Conservation (phyloP, 768 basidiomycete genomes). For the Boletus bicolor region DNA sequence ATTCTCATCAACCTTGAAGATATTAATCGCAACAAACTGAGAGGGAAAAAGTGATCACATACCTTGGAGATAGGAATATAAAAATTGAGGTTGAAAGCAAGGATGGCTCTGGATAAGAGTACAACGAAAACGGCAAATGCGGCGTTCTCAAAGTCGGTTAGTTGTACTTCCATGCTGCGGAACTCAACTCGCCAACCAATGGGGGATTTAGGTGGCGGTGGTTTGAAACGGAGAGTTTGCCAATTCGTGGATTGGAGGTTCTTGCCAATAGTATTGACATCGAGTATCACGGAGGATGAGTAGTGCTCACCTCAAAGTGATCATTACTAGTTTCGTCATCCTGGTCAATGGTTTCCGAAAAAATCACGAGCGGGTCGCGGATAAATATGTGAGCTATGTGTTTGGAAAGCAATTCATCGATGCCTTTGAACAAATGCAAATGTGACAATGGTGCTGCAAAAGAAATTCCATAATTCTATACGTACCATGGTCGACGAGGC, state of each 20-base stretch:
- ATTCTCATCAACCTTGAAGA: constrained; percentile 86
- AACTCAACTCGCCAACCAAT: constrained; percentile 99
- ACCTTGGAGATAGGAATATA: constrained; percentile 98
- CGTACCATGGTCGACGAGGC: constrained; percentile 72
- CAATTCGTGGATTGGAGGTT: constrained; percentile 99
- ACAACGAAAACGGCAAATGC: constrained; percentile 95
- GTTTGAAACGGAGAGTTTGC: constrained; percentile 99
- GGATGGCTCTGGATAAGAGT: constrained; percentile 88
- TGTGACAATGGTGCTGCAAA: neutral
- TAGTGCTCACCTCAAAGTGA: constrained; percentile 81
- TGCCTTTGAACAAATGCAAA: constrained; percentile 43
- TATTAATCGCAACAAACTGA: neutral
- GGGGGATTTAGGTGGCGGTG: constrained; percentile 86
- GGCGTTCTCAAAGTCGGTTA: constrained; percentile 99
- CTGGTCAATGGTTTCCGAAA: constrained; percentile 90
- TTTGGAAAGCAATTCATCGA: constrained; percentile 83
- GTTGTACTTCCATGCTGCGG: constrained; percentile 97
- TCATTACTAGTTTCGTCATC: constrained; percentile 86
- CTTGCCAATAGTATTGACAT: constrained; percentile 36
- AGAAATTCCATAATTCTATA: neutral
- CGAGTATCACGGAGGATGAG: neutral
- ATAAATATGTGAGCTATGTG: constrained; percentile 97
- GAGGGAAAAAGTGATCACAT: neutral
- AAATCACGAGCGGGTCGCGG: constrained; percentile 93
- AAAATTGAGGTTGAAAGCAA: constrained; percentile 88